Base-by-base conservation (phyloP, 345 rosid species). In the Toxicodendron radicans region DNA sequence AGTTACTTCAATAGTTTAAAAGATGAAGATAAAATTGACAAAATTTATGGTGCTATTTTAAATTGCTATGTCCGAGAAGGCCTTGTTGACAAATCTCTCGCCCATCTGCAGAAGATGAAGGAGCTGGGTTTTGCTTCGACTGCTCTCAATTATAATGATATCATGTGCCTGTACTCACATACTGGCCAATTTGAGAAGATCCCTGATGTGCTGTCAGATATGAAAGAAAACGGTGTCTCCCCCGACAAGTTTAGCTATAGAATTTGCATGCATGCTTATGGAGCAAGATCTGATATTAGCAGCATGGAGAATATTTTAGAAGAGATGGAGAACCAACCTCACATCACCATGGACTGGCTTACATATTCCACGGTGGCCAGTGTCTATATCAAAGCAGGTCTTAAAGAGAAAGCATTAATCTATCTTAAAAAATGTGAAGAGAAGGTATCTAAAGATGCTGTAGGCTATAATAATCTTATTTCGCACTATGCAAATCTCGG, bases 11-110 rank as follows among this genome's bases (percentile, higher is more conserved):
- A 74, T 35, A 76, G 80, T 73, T 51, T 84, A 68, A 62, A 38
- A 18, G 83, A 80, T 11, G 30, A 74, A 74, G 81, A 80, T 57
- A 83, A 76, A 80, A 32, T 23, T 46, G 80, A 71, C 62, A 76
- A 84, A 70, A 53, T 69, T 9, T 83, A 83, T 70, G 87, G 89
- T 46, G 81, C 89, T 74, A 87, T 84, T 65, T 70, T 86, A 58
- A 76, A 76, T 71, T 86, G 89, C 64, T 86, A 82, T 75, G 84
- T 74, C 58, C 71, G 81, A 53, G 80, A 72, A 56, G 83, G 86
- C 60, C 81, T 79, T 46, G 53, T 86, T 20, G 82, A 80, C n/a
- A 78, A 86, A 65, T 76, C 89, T 5, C 79, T 82, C 38, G 54
- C 83, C 33, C 79, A 12, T 17, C 30, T 78, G 81, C 79, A 82